Evolutionary conservation across 495 filamentous ascomycete species (phyloP), one percentile per base, ranked within the genome.

Genomic region (Trichodelitschia bisporula): DNA sequence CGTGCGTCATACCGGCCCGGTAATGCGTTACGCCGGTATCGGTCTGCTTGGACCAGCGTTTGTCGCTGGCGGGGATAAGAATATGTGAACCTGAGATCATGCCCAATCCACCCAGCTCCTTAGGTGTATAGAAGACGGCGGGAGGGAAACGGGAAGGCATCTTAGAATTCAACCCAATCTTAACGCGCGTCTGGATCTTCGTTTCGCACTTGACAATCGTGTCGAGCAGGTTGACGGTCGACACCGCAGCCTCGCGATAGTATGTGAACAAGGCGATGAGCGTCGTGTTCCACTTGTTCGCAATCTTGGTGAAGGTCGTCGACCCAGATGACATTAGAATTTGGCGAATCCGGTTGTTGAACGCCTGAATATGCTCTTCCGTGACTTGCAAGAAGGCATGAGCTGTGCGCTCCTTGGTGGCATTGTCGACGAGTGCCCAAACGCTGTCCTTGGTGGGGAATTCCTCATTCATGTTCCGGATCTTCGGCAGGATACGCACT

Each of bases 81-180:
- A 99, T 99, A 44, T 99, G 89, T 15, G 79, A 91, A 13, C 89
- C 89, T 14, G 86, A 95, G 33, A 99, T 93, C 89, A 99, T 99
- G 49, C 89, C 89, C 3, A 99, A 57, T 45, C 89, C 89, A 53
- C 89, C 89, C 30, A 99, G 61, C 46, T 99, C 89, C 58, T 99
- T 99, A 1, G 89, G 89, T 0, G 89, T 99, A 47, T 99, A 99
- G 54, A 99, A 99, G 8, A 99, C 89, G 4, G 89, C 89, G 5
- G 89, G 89, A 14, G 86, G 89, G 59, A 99, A 99, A 59, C 89
- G 77, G 3, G 84, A 93, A 26, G 89, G 89, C 89, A 99, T 99
- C 58, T 99, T 99, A 2, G 86, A 95, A 55, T 99, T 99, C 40
- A 99, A 50, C 3, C 89, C 89, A 38, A 99, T 99, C 64, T 99